These are phyloP conservation scores for Citrus glauca DNA, from an alignment of 345 rosid genomes.

Conservation along the genomic window DNA sequence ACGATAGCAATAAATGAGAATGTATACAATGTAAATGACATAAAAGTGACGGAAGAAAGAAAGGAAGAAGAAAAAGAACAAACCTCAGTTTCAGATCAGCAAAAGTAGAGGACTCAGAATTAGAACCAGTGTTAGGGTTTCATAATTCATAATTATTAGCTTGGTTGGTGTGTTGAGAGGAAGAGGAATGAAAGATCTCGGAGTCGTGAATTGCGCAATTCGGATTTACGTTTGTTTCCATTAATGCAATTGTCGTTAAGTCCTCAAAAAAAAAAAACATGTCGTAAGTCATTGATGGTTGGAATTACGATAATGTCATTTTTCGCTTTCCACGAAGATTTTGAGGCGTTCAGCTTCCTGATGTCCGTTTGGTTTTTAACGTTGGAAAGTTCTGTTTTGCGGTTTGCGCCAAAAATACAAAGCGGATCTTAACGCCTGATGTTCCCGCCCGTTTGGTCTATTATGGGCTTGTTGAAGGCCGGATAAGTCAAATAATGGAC, in stretches of 20 bases:
- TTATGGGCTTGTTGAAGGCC: background rate
- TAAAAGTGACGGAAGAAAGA: background rate
- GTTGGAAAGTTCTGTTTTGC: too few species aligned
- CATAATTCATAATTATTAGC: background rate
- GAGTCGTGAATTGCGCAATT: background rate
- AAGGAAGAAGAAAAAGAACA: background rate
- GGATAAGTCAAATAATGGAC: too few species aligned
- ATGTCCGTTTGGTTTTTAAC: background rate
- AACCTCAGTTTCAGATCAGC: constrained; percentile 17
- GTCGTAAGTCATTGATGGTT: too few species aligned
- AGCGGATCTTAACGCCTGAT: too few species aligned
- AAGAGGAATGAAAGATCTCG: background rate
- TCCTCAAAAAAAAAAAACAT: too few species aligned
- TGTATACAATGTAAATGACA: background rate
- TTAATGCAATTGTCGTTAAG: background rate
- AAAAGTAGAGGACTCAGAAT: background rate
- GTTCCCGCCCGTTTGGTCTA: background rate
- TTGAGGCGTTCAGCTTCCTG: background rate
- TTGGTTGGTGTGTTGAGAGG: background rate
- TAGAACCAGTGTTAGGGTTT: background rate
- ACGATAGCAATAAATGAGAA: background rate
- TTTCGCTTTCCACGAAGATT: background rate
- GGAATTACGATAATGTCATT: background rate
- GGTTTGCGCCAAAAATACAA: too few species aligned
- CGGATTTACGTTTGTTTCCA: background rate